Evolutionary conservation across 2,329 filamentous ascomycete species (phyloP).

Genomic region (Tolypocladium amazonense): DNA sequence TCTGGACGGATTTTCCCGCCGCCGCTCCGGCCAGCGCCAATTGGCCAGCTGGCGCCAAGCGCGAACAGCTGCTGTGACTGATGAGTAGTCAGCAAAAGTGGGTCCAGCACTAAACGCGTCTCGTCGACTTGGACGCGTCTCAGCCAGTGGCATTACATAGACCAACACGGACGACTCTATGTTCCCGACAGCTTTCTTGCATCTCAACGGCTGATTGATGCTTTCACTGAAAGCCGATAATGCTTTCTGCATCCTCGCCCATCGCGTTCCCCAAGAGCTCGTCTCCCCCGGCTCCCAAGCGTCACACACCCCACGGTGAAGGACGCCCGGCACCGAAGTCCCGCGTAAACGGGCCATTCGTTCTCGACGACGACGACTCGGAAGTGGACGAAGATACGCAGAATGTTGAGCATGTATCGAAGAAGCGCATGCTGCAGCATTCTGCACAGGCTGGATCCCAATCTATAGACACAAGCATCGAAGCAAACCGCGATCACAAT

Average conservation of each 20-base stretch:
- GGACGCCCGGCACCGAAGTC: conserved; percentile 22
- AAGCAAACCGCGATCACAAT: conserved; percentile 4
- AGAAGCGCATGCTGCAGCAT: conserved; percentile 21
- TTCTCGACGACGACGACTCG: conserved; percentile 27
- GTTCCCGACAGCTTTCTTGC: neutral
- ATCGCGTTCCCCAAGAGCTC: conserved; percentile 44
- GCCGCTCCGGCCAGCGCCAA: conserved; percentile 5
- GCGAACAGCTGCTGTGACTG: neutral
- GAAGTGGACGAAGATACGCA: conserved; percentile 6
- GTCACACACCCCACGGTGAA: conserved; percentile 23
- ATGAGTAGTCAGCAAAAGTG: conserved; percentile 4
- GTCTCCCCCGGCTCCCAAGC: conserved; percentile 21
- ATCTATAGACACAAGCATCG: neutral
- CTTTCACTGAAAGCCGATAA: conserved; percentile 15
- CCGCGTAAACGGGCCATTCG: conserved; percentile 25
- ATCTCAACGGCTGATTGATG: neutral
- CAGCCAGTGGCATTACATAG: neutral
- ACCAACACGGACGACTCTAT: neutral
- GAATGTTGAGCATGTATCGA: conserved; percentile 11
- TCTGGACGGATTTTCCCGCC: conserved; percentile 17
- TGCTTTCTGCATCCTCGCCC: conserved; percentile 52
- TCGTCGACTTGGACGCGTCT: neutral
- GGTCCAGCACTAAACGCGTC: conserved; percentile 15
- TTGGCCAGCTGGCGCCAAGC: conserved; percentile 10
- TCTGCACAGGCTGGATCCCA: conserved; percentile 3